A percentile compares a stretch with the other conserved stretches of the same genome.
Evolutionary conservation across 164 flowering plant species (phyloP).

Genomic region (Kalanchoe fedtschenkoi): DNA sequence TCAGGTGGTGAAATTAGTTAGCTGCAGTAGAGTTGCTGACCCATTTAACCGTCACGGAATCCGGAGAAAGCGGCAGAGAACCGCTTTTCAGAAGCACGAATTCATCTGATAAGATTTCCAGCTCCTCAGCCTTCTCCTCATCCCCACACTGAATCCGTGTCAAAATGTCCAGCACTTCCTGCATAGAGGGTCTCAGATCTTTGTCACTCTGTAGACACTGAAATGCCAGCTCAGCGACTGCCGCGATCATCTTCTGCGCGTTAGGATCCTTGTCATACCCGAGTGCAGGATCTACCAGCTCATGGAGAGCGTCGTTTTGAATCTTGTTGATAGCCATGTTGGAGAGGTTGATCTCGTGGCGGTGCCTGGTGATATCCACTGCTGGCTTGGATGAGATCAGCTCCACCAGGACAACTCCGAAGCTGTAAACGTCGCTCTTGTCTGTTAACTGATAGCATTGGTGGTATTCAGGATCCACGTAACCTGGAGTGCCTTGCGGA

Average conservation of each 20-base stretch:
- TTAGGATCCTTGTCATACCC: background rate
- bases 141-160: background rate
- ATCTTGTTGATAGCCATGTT: slow-evolving; percentile 1
- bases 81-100: background rate
- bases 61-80: background rate
- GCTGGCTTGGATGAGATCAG: background rate
- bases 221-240: slow-evolving; percentile 5
- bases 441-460: slow-evolving; percentile 2
- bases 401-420: background rate
- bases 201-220: slow-evolving; percentile 5
- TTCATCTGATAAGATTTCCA: background rate
- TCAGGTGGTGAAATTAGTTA: background rate
- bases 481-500: slow-evolving; percentile 2
- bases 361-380: slow-evolving; percentile 3
- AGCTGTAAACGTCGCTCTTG: background rate
- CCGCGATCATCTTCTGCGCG: background rate
- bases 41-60: slow-evolving; percentile 1
- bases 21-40: background rate
- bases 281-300: background rate
- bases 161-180: background rate
- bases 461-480: background rate
- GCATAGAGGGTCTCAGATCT: slow-evolving; percentile 6
- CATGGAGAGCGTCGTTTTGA: background rate
- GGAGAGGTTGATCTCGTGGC: background rate
- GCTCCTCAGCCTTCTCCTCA: background rate